A percentile compares a stretch with the other conserved stretches of the same genome.
These are phyloP conservation scores for Babjeviella inositovora DNA, from an alignment of 805 yeast genomes.

Conservation along the genomic window DNA sequence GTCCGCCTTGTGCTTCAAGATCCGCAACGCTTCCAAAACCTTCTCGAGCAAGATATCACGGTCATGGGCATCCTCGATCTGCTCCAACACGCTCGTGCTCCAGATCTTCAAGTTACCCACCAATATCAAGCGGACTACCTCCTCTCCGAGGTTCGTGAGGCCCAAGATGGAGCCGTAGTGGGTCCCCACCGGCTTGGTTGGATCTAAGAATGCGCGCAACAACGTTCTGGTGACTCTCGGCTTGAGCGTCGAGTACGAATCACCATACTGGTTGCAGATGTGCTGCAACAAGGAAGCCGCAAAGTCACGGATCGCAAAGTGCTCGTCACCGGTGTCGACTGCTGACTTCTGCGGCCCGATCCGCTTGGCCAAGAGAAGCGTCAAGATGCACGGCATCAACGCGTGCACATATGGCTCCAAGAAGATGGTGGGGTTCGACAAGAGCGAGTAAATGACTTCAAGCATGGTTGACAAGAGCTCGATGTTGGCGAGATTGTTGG, in stretches of 20 bases:
- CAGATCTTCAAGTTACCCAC: conserved; percentile 77
- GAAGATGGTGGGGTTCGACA: conserved; percentile 72
- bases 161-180: conserved; percentile 88
- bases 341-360: conserved; percentile 43
- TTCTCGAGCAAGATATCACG: conserved; percentile 28
- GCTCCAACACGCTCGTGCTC: conserved; percentile 43
- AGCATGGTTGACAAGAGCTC: conserved; percentile 67
- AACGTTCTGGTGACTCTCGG: conserved; percentile 91
- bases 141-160: conserved; percentile 68
- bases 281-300: conserved; percentile 73
- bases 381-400: conserved; percentile 89
- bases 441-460: conserved; percentile 73
- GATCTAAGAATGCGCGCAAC: conserved; percentile 77
- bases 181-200: conserved; percentile 73
- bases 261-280: conserved; percentile 67
- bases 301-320: conserved; percentile 63
- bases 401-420: conserved; percentile 94
- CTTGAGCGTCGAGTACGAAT: conserved; percentile 74
- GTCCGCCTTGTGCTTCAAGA: conserved; percentile 16
- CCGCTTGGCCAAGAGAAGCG: conserved; percentile 75
- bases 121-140: conserved; percentile 70
- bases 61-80: conserved; percentile 26
- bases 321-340: conserved; percentile 8
- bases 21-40: conserved; percentile 36
- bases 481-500: conserved; percentile 67